A percentile compares a stretch with the other conserved stretches of the same genome.
phyloP scores from a whole-genome alignment of 2,329 filamentous ascomycete species.

The Thelonectria discophora region DNA sequence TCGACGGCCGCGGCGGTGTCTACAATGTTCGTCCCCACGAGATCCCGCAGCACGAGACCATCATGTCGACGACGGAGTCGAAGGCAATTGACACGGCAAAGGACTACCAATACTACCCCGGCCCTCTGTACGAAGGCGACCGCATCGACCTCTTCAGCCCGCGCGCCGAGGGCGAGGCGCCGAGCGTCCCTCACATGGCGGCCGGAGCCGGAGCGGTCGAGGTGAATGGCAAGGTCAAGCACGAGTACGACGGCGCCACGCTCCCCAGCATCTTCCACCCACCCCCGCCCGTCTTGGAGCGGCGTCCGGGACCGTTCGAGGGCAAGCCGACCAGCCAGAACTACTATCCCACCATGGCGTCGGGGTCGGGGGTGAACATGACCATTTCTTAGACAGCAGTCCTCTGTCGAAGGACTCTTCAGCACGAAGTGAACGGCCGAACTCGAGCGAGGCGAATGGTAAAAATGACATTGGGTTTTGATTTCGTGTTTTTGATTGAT shows the following conservation, averaged over 20 bases:
- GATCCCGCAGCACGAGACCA: constrained; percentile 58
- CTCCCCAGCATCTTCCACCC: constrained; percentile 60
- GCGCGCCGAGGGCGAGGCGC: constrained; percentile 48
- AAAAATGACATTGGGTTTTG: background rate
- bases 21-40: constrained; percentile 60
- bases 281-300: constrained; percentile 48
- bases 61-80: constrained; percentile 60
- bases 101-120: constrained; percentile 65
- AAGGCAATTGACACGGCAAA: constrained; percentile 60
- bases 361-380: constrained; percentile 59
- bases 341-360: constrained; percentile 62
- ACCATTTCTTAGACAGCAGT: constrained; percentile 43
- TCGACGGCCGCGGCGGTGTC: constrained; percentile 44
- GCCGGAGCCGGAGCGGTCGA: constrained; percentile 40
- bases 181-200: constrained; percentile 44
- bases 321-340: constrained; percentile 61
- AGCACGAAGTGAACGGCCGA: constrained; percentile 3
- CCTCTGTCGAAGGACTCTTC: background rate
- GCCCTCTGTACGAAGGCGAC: constrained; percentile 60
- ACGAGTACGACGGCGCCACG: constrained; percentile 56
- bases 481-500: no score
- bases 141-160: constrained; percentile 61
- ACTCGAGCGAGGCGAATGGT: constrained; percentile 3
- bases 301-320: constrained; percentile 59
- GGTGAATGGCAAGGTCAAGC: constrained; percentile 56